Evolutionary conservation across 2,329 filamentous ascomycete genomes (phyloP), one percentile per base, ranked within the genome.

Genomic region (Botrytis tulipae): DNA sequence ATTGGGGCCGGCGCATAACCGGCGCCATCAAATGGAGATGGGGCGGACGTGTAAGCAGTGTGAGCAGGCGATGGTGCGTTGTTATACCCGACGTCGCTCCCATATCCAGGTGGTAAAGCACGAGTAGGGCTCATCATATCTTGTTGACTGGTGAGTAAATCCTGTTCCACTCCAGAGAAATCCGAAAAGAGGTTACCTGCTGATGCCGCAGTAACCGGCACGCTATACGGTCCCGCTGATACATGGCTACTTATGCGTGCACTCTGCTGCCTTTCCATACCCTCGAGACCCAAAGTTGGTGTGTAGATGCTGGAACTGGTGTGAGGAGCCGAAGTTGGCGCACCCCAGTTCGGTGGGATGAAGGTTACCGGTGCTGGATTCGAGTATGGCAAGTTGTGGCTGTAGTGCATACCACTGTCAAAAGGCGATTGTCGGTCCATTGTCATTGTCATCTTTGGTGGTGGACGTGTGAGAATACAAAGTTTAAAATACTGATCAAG

Each of bases 261-360:
- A 77, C 81, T 84, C 80, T 87, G 85, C 75, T 89, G 87, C 81
- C 90, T 88, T 75, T 87, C 83, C 79, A 89, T 82, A 70, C 86
- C 85, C 78, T 88, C 87, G 78, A 91, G 83, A 77, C 85, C 85
- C 79, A 91, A 84, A 85, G 82, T 86, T 79, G 80, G 83, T 82
- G 86, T 80, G 86, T 91, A 88, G 87, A 95, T 84, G 86, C 86
- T 83, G 84, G 89, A 86, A 76, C 82, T 82, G 72, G 83, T 77
- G 46, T 84, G 79, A 35, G 86, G 82, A 18, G 86, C 82, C 46
- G 90, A 86, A 65, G 87, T 87, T 73, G 93, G 88, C 60, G 94
- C 94, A 83, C 98, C 96, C 80, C 92, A 94, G 85, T 98, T 98
- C 77, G 96, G 92, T 77, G 92, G 90, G 51, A 54, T 62, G 60